phyloP scores from a whole-genome alignment of 495 filamentous ascomycete genomes.

The Aspergillus cristatus region DNA sequence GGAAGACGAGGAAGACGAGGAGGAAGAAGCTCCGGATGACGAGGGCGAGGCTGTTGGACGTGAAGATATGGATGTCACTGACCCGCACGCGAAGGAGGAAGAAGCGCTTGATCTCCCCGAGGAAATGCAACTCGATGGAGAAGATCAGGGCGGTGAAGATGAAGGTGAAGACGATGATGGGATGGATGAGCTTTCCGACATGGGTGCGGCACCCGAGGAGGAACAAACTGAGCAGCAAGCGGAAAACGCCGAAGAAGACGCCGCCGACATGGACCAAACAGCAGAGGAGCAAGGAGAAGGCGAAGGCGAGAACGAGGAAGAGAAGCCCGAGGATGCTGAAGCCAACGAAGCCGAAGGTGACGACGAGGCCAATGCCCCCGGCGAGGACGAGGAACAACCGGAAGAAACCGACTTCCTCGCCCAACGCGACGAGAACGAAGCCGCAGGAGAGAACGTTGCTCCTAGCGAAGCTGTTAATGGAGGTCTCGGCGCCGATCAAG shows the following conservation, averaged over 20 bases:
- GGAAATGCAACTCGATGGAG: slow-evolving; percentile 59
- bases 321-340: slow-evolving; percentile 11
- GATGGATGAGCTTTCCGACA: slow-evolving; percentile 63
- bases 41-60: slow-evolving; percentile 53
- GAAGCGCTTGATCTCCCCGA: slow-evolving; percentile 57
- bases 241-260: slow-evolving; percentile 27
- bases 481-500: slow-evolving; percentile 34
- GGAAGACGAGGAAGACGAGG: slow-evolving; percentile 47
- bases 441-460: slow-evolving; percentile 39
- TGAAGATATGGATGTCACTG: slow-evolving; percentile 53
- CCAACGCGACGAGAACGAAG: slow-evolving; percentile 35
- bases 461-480: slow-evolving; percentile 38
- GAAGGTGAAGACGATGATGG: slow-evolving; percentile 59
- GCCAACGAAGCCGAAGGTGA: slow-evolving; percentile 24
- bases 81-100: slow-evolving; percentile 66
- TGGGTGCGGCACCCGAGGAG: slow-evolving; percentile 48
- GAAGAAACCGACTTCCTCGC: slow-evolving; percentile 34
- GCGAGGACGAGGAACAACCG: slow-evolving; percentile 38
- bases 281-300: slow-evolving; percentile 27
- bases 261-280: slow-evolving; percentile 31
- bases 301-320: slow-evolving; percentile 28
- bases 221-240: slow-evolving; percentile 17
- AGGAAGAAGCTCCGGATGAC: slow-evolving; percentile 47
- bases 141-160: slow-evolving; percentile 47
- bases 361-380: slow-evolving; percentile 48